Evolutionary conservation across 2,329 filamentous ascomycete species (phyloP), one percentile per base, ranked within the genome.

Genomic region (Endothia cerciana): DNA sequence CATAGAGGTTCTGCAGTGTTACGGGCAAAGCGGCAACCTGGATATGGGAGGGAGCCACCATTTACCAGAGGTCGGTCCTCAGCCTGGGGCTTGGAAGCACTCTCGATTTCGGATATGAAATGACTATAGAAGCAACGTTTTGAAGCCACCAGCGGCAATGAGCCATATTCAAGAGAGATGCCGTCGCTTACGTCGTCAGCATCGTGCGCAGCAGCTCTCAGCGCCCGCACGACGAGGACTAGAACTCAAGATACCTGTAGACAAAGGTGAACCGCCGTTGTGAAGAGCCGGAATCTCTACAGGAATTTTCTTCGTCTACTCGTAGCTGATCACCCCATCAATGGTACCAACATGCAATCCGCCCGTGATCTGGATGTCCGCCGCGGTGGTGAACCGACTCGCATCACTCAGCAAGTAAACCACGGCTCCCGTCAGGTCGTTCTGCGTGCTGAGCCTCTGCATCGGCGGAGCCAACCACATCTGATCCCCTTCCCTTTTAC

Each of bases 371-470:
- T 73, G 72, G 65, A 83, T 79, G 65, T 83, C 80, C 1, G 77
- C 74, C 1, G 76, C 79, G 0, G 80, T 82, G 3, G 79, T 82
- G 67, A 78, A 78, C 15, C 73, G 71, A 25, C 79, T 73, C 8
- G 79, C 80, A 69, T 83, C 80, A 56, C 78, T 79, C 30, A 83
- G 68, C 19, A 82, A 70, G 66, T 82, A 82, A 10, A 80, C 72
- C 4, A 79, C 76, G 1, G 80, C 78, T 1, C 75, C 77, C 0
- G 77, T 79, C 4, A 82, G 73, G 68, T 83, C 81, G 36, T 79
- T 77, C 65, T 77, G 75, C 0, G 72, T 78, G 55, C 79, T 78
- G 19, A 81, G 69, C 7, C 79, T 72, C 65, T 77, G 73, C 36
- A 78, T 73, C 0, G 79, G 79, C 3, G 79, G 77, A 3, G 75